Evolutionary conservation across 2,329 filamentous ascomycete genomes (phyloP).

Genomic region (Diaporthe citriasiana): DNA sequence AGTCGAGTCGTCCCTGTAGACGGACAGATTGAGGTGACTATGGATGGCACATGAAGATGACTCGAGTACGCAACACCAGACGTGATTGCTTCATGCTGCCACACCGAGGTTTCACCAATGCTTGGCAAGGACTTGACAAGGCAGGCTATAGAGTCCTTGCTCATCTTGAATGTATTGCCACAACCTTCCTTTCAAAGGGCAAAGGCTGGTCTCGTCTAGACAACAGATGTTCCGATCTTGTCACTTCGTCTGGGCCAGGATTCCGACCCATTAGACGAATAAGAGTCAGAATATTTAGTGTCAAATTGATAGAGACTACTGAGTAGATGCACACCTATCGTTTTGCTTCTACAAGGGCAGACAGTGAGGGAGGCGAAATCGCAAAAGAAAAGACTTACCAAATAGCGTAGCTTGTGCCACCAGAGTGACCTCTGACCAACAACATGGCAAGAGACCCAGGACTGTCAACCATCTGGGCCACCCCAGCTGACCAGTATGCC

Average conservation of each 20-base stretch:
- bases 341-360: too few relatives aligned
- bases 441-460: constrained; percentile 59
- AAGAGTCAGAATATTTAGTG: not conserved
- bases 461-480: constrained; percentile 59
- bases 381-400: constrained; percentile 56
- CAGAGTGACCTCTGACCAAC: constrained; percentile 61
- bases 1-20: not conserved
- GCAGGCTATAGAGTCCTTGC: too few relatives aligned
- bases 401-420: constrained; percentile 62
- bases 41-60: not conserved
- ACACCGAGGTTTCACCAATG: not conserved
- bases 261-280: not conserved
- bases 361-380: not conserved
- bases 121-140: not conserved
- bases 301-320: not conserved
- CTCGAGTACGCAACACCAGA: not conserved
- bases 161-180: not conserved
- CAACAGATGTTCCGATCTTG: too few relatives aligned
- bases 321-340: not conserved
- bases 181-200: not conserved
- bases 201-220: not conserved
- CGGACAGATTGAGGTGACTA: not conserved
- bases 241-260: not conserved
- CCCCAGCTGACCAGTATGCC: constrained; percentile 62
- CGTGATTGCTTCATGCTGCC: too few relatives aligned